Conservation (phyloP, 148 eudicot genomes). For the Oxyria digyna region DNA sequence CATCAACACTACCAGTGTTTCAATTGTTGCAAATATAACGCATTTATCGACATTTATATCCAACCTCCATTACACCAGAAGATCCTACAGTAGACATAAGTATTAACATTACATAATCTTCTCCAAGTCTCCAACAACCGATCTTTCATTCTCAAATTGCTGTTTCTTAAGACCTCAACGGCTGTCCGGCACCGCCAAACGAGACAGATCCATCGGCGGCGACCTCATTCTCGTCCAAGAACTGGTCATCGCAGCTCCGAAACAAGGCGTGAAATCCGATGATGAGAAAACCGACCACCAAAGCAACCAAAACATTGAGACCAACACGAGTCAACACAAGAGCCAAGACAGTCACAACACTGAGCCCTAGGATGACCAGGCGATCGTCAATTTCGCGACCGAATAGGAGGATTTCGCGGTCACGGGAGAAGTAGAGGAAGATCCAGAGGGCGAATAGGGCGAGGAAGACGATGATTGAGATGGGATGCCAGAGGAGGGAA, state of each 20-base stretch:
- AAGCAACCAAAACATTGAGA: constrained; percentile 36
- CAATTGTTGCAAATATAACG: too few relatives aligned
- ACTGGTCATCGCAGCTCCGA: constrained; percentile 49
- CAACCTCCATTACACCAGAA: background rate
- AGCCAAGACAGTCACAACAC: constrained; percentile 39
- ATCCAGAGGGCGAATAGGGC: constrained; percentile 37
- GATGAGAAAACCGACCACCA: constrained; percentile 29
- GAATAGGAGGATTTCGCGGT: constrained; percentile 22
- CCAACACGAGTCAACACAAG: constrained; percentile 56
- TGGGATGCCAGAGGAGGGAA: constrained; percentile 53
- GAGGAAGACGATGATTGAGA: constrained; percentile 58
- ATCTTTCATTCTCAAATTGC: constrained; percentile 14
- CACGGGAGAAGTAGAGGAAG: constrained; percentile 37
- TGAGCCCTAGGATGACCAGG: constrained; percentile 23
- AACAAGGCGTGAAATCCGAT: constrained; percentile 39
- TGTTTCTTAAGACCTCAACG: constrained; percentile 17
- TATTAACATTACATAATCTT: background rate
- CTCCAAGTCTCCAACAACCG: background rate
- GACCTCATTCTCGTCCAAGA: constrained; percentile 45
- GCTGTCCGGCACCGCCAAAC: constrained; percentile 26
- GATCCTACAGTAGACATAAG: too few relatives aligned
- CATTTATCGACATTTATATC: too few relatives aligned
- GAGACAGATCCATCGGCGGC: constrained; percentile 39
- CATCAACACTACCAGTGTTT: too few relatives aligned
- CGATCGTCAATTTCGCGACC: constrained; percentile 34